phyloP scores from a whole-genome alignment of 73 alveolate genomes.

The Paramecium sexaurelia region DNA sequence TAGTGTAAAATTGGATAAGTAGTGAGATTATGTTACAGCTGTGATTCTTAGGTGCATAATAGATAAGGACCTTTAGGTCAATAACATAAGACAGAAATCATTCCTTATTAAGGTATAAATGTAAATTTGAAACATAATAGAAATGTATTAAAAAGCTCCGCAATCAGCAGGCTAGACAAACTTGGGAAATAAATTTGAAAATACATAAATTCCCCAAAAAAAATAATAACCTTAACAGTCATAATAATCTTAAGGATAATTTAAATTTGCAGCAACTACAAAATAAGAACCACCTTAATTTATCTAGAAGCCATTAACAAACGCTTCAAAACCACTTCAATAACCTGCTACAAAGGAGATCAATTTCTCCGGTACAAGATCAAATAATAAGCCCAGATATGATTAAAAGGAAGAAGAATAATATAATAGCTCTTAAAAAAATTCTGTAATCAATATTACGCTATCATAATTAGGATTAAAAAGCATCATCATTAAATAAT shows the following conservation, averaged over 20 bases:
- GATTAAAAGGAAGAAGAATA: constrained; percentile 29
- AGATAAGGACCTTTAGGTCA: constrained; percentile 33
- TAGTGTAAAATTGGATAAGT: constrained; percentile 15
- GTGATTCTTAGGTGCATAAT: constrained; percentile 48
- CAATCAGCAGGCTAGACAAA: neutral
- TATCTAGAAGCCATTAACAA: neutral
- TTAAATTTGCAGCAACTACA: neutral
- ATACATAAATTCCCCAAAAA: neutral
- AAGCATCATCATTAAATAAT: neutral
- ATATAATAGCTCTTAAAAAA: constrained; percentile 30
- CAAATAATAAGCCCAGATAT: constrained; percentile 23
- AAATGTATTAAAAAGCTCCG: constrained; percentile 48
- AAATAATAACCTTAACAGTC: constrained; percentile 30
- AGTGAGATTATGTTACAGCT: constrained; percentile 41
- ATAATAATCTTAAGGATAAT: neutral
- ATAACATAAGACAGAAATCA: constrained; percentile 47
- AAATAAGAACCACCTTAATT: neutral
- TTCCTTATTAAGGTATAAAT: constrained; percentile 35
- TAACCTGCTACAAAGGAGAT: neutral
- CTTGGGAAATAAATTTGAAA: neutral
- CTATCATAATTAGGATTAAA: neutral
- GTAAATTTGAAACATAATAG: neutral
- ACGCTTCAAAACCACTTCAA: neutral
- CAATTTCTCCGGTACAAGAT: constrained; percentile 29
- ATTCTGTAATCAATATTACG: neutral